Conservation (phyloP, 1,284 basidiomycete species). For the Puccinia novopanici region DNA sequence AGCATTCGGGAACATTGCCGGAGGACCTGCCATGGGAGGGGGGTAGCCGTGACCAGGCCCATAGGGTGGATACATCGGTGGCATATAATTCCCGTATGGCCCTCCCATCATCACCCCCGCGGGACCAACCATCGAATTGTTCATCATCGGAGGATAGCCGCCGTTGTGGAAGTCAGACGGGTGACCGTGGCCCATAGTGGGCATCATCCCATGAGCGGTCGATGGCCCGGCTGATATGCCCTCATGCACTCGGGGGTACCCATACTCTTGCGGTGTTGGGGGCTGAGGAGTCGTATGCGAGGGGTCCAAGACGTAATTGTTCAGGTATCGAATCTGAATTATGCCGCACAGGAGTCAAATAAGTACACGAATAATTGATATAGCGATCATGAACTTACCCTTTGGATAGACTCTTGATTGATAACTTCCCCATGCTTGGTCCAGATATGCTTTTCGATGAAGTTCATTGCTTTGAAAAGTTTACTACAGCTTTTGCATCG, state of each 20-base stretch:
- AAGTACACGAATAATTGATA: no score
- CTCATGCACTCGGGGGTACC: conserved; percentile 18
- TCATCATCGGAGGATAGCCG: conserved; percentile 30
- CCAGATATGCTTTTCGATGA: conserved; percentile 74
- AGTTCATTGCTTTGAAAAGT: conserved; percentile 89
- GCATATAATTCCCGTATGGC: conserved; percentile 23
- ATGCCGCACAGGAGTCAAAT: neutral
- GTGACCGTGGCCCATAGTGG: conserved; percentile 14
- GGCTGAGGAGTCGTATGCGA: conserved; percentile 73
- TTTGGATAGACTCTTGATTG: conserved; percentile 53
- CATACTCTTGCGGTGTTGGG: conserved; percentile 27
- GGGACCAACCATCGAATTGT: conserved; percentile 17
- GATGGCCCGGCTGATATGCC: conserved; percentile 4
- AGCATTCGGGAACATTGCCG: conserved; percentile 22
- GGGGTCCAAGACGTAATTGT: conserved; percentile 89
- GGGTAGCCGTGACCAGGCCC: conserved; percentile 17
- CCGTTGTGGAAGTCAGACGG: conserved; percentile 36
- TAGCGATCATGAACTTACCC: conserved; percentile 13
- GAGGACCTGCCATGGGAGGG: conserved; percentile 21
- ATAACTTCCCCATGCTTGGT: conserved; percentile 57
- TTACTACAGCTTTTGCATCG: conserved; percentile 91
- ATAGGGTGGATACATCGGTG: conserved; percentile 38
- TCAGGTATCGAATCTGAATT: conserved; percentile 76
- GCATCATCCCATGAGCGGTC: conserved; percentile 43
- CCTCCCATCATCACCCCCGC: conserved; percentile 39